These are phyloP conservation scores for Leersia perrieri DNA, from an alignment of 176 grass and related monocot genomes.

Conservation along the genomic window DNA sequence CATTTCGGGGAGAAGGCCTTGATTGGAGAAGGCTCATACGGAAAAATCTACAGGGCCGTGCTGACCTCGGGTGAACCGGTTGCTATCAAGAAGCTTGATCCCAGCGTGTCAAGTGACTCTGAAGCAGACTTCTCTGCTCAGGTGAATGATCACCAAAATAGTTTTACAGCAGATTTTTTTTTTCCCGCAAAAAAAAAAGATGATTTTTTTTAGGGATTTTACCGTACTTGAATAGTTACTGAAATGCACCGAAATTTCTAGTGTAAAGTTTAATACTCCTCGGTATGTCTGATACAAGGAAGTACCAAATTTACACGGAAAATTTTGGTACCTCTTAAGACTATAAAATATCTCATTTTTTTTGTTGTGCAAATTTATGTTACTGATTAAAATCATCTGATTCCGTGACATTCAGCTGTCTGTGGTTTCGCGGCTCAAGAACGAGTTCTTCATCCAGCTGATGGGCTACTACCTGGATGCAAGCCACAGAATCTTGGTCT, in stretches of 20 bases:
- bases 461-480: conserved; percentile 52
- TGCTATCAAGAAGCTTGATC: conserved; percentile 59
- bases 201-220: too few relatives aligned
- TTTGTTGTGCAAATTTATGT: neutral
- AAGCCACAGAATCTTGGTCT: conserved; percentile 45
- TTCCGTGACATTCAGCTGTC: conserved; percentile 31
- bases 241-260: too few relatives aligned
- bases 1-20: conserved; percentile 36
- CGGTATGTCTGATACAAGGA: too few relatives aligned
- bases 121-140: conserved; percentile 48
- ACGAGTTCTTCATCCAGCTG: conserved; percentile 51
- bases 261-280: too few relatives aligned
- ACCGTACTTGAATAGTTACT: too few relatives aligned
- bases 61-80: conserved; percentile 33
- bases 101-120: conserved; percentile 40
- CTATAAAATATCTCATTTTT: too few relatives aligned
- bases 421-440: conserved; percentile 54
- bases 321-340: too few relatives aligned
- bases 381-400: neutral
- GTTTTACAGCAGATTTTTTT: neutral
- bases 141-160: neutral
- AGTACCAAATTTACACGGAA: too few relatives aligned
- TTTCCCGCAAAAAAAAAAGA: too few relatives aligned
- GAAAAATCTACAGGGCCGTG: conserved; percentile 38
- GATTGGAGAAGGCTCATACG: conserved; percentile 66